Conservation (phyloP, 2,329 filamentous ascomycete species). For the Alternaria novae-zelandiae region DNA sequence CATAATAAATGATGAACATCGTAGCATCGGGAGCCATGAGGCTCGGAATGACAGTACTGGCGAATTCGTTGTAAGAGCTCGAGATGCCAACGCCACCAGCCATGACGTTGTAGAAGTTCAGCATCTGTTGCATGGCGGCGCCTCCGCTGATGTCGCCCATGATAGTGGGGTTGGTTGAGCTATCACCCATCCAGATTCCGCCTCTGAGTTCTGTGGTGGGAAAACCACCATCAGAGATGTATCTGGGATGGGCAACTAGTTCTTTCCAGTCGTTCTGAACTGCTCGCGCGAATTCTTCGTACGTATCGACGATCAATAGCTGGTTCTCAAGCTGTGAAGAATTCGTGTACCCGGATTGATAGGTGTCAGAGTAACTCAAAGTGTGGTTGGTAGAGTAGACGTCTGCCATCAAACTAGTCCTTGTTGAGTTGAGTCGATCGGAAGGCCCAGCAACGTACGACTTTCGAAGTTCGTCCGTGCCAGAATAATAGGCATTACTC, state of each 20-base stretch:
- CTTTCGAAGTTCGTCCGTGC: neutral
- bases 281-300: constrained; percentile 63
- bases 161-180: constrained; percentile 17
- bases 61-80: constrained; percentile 16
- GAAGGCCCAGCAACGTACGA: neutral
- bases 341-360: constrained; percentile 24
- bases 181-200: constrained; percentile 30
- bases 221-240: neutral
- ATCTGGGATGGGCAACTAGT: constrained; percentile 40
- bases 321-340: constrained; percentile 21
- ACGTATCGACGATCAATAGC: constrained; percentile 64
- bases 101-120: constrained; percentile 28
- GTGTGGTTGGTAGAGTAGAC: constrained; percentile 42
- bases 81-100: constrained; percentile 26
- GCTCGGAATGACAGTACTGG: neutral
- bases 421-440: neutral
- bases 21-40: constrained; percentile 56
- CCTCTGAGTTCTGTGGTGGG: constrained; percentile 50
- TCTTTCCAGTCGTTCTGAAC: constrained; percentile 70
- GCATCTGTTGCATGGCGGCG: constrained; percentile 36
- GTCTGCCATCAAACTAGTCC: constrained; percentile 13
- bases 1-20: constrained; percentile 66
- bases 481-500: neutral
- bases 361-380: neutral
- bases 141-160: constrained; percentile 46